These are phyloP conservation scores for Auricularia auricula-judae DNA, from an alignment of 768 basidiomycete genomes.

Conservation along the genomic window DNA sequence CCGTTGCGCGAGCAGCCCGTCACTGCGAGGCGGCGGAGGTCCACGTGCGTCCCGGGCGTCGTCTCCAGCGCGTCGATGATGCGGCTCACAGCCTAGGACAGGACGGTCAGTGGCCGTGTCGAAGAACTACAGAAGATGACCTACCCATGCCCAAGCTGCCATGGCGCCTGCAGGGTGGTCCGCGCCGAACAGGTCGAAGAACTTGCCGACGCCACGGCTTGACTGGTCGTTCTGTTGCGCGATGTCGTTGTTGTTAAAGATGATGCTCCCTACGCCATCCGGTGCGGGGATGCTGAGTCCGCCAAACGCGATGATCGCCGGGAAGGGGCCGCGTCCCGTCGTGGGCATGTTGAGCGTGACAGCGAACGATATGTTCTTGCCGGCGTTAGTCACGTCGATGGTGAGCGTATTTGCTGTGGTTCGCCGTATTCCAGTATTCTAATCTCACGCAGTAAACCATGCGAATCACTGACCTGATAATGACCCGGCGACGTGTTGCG, in stretches of 20 bases:
- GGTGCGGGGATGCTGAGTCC: constrained; percentile 4
- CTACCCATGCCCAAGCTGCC: constrained; percentile 22
- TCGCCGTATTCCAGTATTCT: constrained; percentile 20
- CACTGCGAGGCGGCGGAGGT: constrained; percentile 8
- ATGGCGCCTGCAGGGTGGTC: constrained; percentile 9
- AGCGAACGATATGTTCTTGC: constrained; percentile 1
- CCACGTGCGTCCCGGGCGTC: constrained; percentile 4
- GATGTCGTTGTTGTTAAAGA: constrained; percentile 6
- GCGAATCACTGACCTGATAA: too few relatives aligned
- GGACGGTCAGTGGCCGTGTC: neutral
- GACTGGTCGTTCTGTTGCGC: constrained; percentile 4
- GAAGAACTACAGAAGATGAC: neutral
- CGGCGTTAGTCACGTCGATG: constrained; percentile 6
- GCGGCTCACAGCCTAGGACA: constrained; percentile 8
- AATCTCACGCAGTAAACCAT: too few relatives aligned
- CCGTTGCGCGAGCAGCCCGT: constrained; percentile 13
- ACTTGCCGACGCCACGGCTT: constrained; percentile 7
- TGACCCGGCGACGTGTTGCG: constrained; percentile 1
- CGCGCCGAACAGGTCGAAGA: constrained; percentile 4
- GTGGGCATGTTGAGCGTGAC: constrained; percentile 2
- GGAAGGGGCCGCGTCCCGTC: constrained; percentile 1
- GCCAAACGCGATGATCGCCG: constrained; percentile 5
- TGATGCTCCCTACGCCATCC: constrained; percentile 2
- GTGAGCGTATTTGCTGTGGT: constrained; percentile 20
- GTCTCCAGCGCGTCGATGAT: constrained; percentile 12